Conservation (phyloP, 176 grass and related monocot species). For the Oropetium thomaeum region DNA sequence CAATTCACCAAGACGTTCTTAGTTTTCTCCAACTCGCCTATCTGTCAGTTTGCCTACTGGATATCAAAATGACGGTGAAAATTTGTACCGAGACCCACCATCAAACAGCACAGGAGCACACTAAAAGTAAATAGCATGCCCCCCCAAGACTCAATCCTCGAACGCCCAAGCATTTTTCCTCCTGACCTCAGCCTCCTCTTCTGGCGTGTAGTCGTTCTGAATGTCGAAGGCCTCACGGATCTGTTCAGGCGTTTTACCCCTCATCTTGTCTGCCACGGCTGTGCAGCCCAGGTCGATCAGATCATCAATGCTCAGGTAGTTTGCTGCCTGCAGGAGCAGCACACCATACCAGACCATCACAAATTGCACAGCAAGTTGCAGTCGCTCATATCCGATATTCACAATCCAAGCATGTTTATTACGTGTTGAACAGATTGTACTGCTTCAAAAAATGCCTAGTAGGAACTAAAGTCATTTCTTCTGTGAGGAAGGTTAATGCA, state of each 20-base stretch:
- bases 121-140: too few species aligned
- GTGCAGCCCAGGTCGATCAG: slow-evolving; percentile 55
- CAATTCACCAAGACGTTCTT: neutral
- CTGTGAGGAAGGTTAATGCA: neutral
- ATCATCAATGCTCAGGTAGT: slow-evolving; percentile 53
- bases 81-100: neutral
- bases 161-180: slow-evolving; percentile 58
- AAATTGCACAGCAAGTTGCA: neutral
- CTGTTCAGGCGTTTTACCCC: slow-evolving; percentile 53
- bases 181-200: slow-evolving; percentile 62
- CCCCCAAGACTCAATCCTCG: slow-evolving; percentile 32
- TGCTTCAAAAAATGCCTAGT: neutral
- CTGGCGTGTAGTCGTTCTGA: slow-evolving; percentile 59
- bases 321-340: slow-evolving; percentile 36
- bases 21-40: neutral
- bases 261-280: slow-evolving; percentile 61
- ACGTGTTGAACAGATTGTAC: neutral
- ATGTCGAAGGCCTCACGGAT: slow-evolving; percentile 56
- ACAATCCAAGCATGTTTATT: neutral
- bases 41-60: slow-evolving; percentile 7
- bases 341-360: neutral
- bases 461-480: neutral
- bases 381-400: neutral
- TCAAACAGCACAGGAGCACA: neutral
- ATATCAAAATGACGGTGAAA: neutral